Evolutionary conservation across 306 rosid species (phyloP).

Genomic region (Castanea mollissima): DNA sequence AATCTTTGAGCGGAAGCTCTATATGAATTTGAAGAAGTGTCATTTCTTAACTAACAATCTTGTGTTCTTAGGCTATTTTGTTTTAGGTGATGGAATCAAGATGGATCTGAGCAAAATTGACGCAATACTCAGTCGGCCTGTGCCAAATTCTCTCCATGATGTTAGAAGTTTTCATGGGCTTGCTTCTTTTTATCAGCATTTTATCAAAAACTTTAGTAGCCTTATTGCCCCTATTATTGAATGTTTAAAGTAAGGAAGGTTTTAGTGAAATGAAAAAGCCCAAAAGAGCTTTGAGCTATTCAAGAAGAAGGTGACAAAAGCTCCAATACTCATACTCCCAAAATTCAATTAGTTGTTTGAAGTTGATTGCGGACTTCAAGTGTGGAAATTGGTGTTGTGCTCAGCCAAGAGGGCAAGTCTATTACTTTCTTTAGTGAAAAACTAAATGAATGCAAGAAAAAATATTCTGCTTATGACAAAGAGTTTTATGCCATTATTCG

Average conservation of each 20-base stretch:
- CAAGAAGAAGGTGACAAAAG: background rate
- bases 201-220: background rate
- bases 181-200: background rate
- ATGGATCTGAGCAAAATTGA: background rate
- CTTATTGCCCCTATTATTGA: background rate
- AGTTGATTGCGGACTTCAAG: background rate
- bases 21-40: conserved; percentile 7
- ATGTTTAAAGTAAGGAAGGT: background rate
- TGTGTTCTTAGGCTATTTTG: background rate
- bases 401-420: background rate
- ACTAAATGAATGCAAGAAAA: background rate
- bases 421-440: background rate
- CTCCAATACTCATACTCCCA: background rate
- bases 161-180: background rate
- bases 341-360: background rate
- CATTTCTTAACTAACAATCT: background rate
- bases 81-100: background rate
- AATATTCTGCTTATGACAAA: background rate
- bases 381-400: background rate
- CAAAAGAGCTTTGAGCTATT: background rate
- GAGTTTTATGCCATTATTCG: background rate
- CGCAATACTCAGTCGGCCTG: background rate
- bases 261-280: background rate
- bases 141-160: background rate
- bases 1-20: background rate